Evolutionary conservation across 2,329 filamentous ascomycete genomes (phyloP).

Genomic region (Ceratocystis colombiana): DNA sequence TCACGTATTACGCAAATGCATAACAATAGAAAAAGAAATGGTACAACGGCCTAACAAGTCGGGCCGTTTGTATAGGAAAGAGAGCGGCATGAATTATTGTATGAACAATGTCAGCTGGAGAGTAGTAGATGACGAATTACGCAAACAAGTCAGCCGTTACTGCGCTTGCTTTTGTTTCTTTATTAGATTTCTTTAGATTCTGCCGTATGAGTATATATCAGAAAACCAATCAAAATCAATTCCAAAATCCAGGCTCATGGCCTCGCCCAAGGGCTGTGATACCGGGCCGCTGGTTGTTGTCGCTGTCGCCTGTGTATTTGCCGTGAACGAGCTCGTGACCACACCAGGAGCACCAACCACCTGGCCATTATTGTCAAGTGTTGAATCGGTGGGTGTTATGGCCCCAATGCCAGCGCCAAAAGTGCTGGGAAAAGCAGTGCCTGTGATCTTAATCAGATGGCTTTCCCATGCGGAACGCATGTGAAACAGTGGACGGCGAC

Average conservation of each 20-base stretch:
- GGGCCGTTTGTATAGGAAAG: not conserved
- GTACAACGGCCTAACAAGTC: not conserved
- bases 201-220: slow-evolving; percentile 20
- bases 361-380: slow-evolving; percentile 29
- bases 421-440: not conserved
- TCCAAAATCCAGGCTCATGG: slow-evolving; percentile 21
- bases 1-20: not conserved
- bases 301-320: not conserved
- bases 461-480: slow-evolving; percentile 25
- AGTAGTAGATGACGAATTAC: not conserved
- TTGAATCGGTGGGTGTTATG: slow-evolving; percentile 32
- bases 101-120: not conserved
- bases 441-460: slow-evolving; percentile 31
- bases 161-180: not conserved
- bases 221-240: slow-evolving; percentile 25
- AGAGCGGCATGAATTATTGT: not conserved
- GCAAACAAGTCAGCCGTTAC: not conserved
- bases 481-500: slow-evolving; percentile 17
- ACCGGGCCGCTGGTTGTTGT: not conserved
- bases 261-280: slow-evolving; percentile 11
- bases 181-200: not conserved
- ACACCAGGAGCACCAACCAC: slow-evolving; percentile 26
- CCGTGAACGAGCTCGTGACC: not conserved
- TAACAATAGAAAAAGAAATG: not conserved
- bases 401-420: slow-evolving; percentile 20